Evolutionary conservation across 2,329 filamentous ascomycete species (phyloP).

Genomic region (Arthroderma uncinatum): DNA sequence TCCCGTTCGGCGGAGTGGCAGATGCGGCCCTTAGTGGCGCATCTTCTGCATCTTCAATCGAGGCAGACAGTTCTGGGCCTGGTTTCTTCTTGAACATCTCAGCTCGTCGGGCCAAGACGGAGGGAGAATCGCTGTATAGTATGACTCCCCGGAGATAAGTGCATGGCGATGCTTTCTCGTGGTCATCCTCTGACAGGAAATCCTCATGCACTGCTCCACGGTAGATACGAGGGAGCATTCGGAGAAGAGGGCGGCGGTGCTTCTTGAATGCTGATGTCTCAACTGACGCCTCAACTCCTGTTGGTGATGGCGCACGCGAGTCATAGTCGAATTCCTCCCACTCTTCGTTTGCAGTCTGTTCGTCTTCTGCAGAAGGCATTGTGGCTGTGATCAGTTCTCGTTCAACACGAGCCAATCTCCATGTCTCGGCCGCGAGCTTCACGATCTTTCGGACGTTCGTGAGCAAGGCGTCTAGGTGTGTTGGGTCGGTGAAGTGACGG

Average conservation of each 20-base stretch:
- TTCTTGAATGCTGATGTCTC: background rate
- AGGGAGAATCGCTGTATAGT: conserved; percentile 40
- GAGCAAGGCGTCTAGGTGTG: conserved; percentile 41
- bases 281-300: background rate
- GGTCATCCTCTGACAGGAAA: conserved; percentile 34
- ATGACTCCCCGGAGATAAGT: conserved; percentile 41
- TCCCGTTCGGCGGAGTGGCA: background rate
- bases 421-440: conserved; percentile 48
- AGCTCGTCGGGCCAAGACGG: conserved; percentile 30
- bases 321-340: conserved; percentile 28
- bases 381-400: conserved; percentile 44
- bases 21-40: conserved; percentile 3
- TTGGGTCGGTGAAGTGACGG: conserved; percentile 43
- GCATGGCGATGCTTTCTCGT: conserved; percentile 34
- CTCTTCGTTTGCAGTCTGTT: conserved; percentile 25
- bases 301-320: background rate
- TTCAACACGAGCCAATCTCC: conserved; percentile 48
- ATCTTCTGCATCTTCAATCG: conserved; percentile 5
- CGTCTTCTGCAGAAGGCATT: conserved; percentile 35
- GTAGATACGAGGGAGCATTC: conserved; percentile 42
- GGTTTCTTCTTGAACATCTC: conserved; percentile 28
- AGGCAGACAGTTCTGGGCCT: conserved; percentile 6
- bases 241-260: conserved; percentile 32
- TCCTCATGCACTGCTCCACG: conserved; percentile 42
- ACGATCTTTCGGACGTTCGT: conserved; percentile 44